Evolutionary conservation across 306 rosid genomes (phyloP), one percentile per base, ranked within the genome.

Genomic region (Citrullus mucosospermus): DNA sequence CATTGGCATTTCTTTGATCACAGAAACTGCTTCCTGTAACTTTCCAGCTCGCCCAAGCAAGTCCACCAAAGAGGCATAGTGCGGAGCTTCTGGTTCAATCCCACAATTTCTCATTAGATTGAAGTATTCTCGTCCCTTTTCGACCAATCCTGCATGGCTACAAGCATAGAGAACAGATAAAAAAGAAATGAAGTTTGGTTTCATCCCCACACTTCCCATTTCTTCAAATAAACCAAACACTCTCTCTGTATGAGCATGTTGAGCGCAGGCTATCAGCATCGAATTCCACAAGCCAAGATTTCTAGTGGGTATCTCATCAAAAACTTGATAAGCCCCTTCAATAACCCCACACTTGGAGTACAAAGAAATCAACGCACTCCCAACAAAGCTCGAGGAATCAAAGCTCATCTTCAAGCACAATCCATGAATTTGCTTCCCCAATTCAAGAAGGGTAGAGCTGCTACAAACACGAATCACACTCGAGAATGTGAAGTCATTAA

Each of bases 211-310:
- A 78, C 79, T 76, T 75, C 62, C 83, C 91, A 91, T 87, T 61
- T 87, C 79, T 46, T 84, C 83, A 68, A 95, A 91, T 56, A 91
- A 68, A 66, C 85, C 86, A 78, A 92, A 88, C 5, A 93, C 81
- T 51, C 66, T 90, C 6, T 76, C 71, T 1, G 91, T 87, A 57
- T 91, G 96, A 0, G 93, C 86, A 25, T 95, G 98, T 83, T 95
- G 98, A 73, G 97, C 97, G 65, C 90, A 89, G 0, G 89, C 95
- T 50, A 92, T 87, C 55, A 91, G 46, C 96, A 95, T 91, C 1
- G 97, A 93, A 83, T 95, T 95, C 97, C 98, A 95, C 87, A 89
- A 78, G 6, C 98, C 97, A 80, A 95, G 96, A 85, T 91, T 92
- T 84, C 84, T 89, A 1, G 36, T 51, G 3, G 79, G 66, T 60